Percentiles rank a stretch among this genome's conserved stretches.
These are phyloP conservation scores for Apiospora arundinis DNA, from an alignment of 2,329 filamentous ascomycete genomes.

Conservation along the genomic window DNA sequence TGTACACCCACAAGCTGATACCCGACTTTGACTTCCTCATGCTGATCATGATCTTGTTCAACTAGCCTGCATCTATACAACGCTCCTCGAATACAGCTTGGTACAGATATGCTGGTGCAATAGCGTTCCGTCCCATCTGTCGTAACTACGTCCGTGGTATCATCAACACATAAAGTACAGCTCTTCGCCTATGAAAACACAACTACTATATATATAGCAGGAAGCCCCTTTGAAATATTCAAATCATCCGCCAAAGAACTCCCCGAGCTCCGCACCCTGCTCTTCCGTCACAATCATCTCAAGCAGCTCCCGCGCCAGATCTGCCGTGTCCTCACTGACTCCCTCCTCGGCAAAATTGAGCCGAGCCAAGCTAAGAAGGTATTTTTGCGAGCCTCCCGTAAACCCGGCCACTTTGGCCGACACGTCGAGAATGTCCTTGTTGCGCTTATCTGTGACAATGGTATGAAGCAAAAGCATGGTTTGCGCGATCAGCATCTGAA, in stretches of 20 bases:
- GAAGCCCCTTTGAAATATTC: not conserved
- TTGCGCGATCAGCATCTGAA: constrained; percentile 56
- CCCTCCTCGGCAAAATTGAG: constrained; percentile 82
- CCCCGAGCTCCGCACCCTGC: constrained; percentile 53
- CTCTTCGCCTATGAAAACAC: not conserved
- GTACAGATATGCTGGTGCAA: not conserved
- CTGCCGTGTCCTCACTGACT: constrained; percentile 81
- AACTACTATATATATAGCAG: not conserved
- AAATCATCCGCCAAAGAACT: constrained; percentile 43
- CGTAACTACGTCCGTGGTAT: not conserved
- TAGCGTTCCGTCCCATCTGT: not conserved
- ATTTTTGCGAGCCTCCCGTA: constrained; percentile 79
- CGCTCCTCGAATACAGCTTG: not conserved
- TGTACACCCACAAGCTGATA: not conserved
- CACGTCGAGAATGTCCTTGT: constrained; percentile 62
- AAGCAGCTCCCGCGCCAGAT: constrained; percentile 81
- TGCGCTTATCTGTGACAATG: constrained; percentile 56
- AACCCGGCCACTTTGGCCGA: constrained; percentile 73
- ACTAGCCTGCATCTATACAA: not conserved
- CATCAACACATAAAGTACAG: constrained; percentile 4
- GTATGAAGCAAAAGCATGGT: constrained; percentile 57
- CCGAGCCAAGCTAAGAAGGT: constrained; percentile 79
- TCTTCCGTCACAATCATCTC: constrained; percentile 84
- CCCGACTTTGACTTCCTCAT: not conserved
- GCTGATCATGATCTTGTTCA: not conserved